Base-by-base conservation (phyloP, 2,329 filamentous ascomycete genomes). In the Aspergillus fijiensis region DNA sequence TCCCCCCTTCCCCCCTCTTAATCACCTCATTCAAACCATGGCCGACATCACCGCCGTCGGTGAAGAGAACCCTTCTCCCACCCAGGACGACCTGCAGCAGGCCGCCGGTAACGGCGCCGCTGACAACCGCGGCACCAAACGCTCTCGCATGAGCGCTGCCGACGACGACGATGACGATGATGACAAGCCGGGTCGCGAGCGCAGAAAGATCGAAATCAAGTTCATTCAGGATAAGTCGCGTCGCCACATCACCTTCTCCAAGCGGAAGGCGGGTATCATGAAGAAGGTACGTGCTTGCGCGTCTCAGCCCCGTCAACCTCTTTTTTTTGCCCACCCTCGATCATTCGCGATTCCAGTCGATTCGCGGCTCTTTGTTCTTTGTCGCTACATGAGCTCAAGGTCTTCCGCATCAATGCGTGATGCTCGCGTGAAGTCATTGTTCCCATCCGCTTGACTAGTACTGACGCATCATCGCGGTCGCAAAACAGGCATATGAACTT, bases 161-260 rank as follows among this genome's bases (percentile, higher is more conserved):
- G 94, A 98, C 76, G 95, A 98, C 75, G 95, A 98, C 68, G 94
- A 98, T 67, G 95, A 98, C 67, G 93, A 98, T 70, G 93, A 96
- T 70, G 94, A 97, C 79, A 98, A 98, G 87, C 92, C 92, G 65
- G 92, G 92, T 74, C 93, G 95, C 79, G 95, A 98, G 86, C 89
- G 95, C 76, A 89, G 95, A 82, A 99, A 99, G 89, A 99, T 99
- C 73, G 95, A 99, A 81, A 99, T 99, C 83, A 99, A 99, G 86
- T 99, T 99, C 82, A 99, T 99, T 79, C 94, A 93, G 80, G 95
- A 99, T 82, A 99, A 99, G 84, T 98, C 94, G 81, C 92, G 95
- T 81, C 90, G 95, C 65, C 95, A 99, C 83, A 99, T 98, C 77
- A 98, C 95, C 73, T 98, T 99, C 79, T 98, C 94, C 70, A 99